A percentile compares a stretch with the other conserved stretches of the same genome.
Conservation (phyloP, 2,329 filamentous ascomycete genomes). For the Phyllachora maydis region DNA sequence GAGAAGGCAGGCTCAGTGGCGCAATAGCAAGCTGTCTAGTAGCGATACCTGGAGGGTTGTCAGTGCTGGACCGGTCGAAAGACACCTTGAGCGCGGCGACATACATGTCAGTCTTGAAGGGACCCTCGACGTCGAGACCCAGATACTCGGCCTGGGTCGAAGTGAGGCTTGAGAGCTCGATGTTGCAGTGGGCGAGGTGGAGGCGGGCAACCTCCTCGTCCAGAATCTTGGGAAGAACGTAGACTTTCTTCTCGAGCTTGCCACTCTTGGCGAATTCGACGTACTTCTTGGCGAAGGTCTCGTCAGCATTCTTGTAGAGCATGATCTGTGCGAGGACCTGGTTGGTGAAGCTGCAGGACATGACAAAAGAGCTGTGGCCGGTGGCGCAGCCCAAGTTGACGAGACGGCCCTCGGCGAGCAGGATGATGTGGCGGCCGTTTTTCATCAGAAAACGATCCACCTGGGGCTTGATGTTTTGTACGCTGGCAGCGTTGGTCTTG, state of each 20-base stretch:
- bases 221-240: constrained; percentile 94
- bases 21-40: constrained; percentile 25
- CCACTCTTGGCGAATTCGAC: constrained; percentile 84
- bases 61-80: background rate
- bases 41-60: constrained; percentile 33
- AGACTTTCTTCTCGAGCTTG: constrained; percentile 83
- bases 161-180: constrained; percentile 74
- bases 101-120: constrained; percentile 91
- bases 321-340: constrained; percentile 99
- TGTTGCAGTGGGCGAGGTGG: constrained; percentile 85
- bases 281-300: constrained; percentile 81
- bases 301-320: constrained; percentile 83
- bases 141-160: constrained; percentile 87
- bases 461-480: constrained; percentile 99
- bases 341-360: constrained; percentile 99
- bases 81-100: constrained; percentile 9
- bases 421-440: constrained; percentile 90
- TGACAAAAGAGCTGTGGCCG: constrained; percentile 98
- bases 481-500: constrained; percentile 84
- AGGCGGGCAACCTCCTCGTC: constrained; percentile 96
- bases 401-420: constrained; percentile 93
- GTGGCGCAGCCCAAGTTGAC: constrained; percentile 99
- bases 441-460: constrained; percentile 95
- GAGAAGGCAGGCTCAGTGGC: background rate
- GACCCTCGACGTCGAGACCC: constrained; percentile 64